Percentiles rank a stretch among this genome's conserved stretches.
Conservation (phyloP, 2,329 filamentous ascomycete species). For the Fusarium algeriense region DNA sequence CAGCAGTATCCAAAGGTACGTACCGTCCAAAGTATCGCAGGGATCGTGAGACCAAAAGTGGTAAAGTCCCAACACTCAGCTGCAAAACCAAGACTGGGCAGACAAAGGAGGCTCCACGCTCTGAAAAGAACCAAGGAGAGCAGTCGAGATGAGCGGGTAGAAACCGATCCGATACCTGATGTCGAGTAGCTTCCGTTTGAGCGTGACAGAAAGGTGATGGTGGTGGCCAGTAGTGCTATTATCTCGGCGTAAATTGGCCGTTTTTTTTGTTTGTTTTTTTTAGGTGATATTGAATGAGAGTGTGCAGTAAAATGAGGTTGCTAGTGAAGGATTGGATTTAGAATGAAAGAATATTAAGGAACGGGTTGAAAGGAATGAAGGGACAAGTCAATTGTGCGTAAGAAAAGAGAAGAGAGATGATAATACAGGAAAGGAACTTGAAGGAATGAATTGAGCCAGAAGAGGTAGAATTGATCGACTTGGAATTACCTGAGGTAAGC, state of each 20-base stretch:
- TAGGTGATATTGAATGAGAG: neutral
- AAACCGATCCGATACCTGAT: constrained; percentile 18
- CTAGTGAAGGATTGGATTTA: constrained; percentile 11
- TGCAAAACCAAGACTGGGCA: constrained; percentile 36
- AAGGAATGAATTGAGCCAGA: constrained; percentile 25
- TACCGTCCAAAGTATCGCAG: constrained; percentile 23
- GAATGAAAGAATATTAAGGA: constrained; percentile 17
- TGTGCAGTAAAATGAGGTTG: constrained; percentile 7
- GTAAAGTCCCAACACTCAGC: constrained; percentile 28
- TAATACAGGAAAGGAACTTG: constrained; percentile 26
- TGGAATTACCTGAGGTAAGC: constrained; percentile 40
- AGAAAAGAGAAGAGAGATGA: constrained; percentile 7
- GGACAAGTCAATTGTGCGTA: constrained; percentile 36
- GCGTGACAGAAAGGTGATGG: constrained; percentile 12
- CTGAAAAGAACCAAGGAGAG: constrained; percentile 22
- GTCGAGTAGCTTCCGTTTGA: constrained; percentile 5
- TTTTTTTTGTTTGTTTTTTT: neutral
- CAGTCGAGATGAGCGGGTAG: constrained; percentile 30
- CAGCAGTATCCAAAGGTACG: constrained; percentile 23
- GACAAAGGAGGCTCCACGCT: constrained; percentile 38
- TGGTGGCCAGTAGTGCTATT: constrained; percentile 22
- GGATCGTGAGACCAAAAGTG: constrained; percentile 30
- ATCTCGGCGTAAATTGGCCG: constrained; percentile 19
- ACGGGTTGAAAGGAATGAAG: constrained; percentile 34
- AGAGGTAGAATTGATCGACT: constrained; percentile 36